Evolutionary conservation across 331 rosid species (phyloP).

Genomic region (Phaseolus coccineus): DNA sequence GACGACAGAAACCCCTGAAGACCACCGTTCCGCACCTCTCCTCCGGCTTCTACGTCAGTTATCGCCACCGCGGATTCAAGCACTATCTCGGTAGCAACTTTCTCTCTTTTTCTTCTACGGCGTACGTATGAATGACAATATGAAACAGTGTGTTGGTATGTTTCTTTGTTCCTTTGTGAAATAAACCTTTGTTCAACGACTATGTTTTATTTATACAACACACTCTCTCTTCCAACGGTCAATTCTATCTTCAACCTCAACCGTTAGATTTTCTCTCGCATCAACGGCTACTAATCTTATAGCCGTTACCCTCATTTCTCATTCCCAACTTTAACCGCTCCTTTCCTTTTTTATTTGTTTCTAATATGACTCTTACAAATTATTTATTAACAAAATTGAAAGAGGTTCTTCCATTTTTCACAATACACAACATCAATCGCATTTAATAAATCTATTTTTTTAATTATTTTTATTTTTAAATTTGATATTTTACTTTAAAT

Average conservation of each 20-base stretch:
- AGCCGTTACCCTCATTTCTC: constrained; percentile 39
- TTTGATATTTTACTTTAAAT: no score
- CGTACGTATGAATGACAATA: not conserved
- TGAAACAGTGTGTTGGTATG: not conserved
- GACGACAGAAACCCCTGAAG: constrained; percentile 74
- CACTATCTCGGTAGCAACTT: not conserved
- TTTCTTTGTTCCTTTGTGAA: not conserved
- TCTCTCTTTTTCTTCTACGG: not conserved
- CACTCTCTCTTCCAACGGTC: constrained; percentile 49
- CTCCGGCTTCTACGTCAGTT: constrained; percentile 47
- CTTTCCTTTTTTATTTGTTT: not conserved
- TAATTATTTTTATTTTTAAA: no score
- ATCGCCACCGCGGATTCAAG: constrained; percentile 69
- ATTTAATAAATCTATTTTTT: no score
- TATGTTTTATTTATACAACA: constrained; percentile 22
- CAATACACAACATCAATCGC: no score
- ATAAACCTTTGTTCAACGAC: constrained; percentile 14
- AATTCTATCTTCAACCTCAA: not conserved
- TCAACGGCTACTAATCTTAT: constrained; percentile 35
- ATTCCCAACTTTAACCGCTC: constrained; percentile 32
- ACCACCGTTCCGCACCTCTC: constrained; percentile 71
- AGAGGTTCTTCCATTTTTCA: not conserved
- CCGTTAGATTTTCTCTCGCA: constrained; percentile 35
- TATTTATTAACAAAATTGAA: not conserved
- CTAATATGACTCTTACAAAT: not conserved